A percentile compares a stretch with the other conserved stretches of the same genome.
phyloP scores from a whole-genome alignment of 1,284 basidiomycete species.

The Volvariella surrecta region DNA sequence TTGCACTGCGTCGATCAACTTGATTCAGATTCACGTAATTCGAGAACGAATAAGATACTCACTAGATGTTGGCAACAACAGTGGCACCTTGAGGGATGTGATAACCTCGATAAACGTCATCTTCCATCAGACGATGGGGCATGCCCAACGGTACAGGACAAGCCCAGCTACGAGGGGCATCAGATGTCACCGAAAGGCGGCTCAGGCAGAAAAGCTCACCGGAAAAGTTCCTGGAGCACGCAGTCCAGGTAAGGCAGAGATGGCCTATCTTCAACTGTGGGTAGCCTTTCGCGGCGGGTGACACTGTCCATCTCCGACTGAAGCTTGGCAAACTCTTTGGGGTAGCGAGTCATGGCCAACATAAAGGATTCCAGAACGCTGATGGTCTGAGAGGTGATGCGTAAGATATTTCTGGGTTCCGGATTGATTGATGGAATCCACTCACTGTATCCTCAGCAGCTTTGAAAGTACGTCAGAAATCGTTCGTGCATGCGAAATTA shows the following conservation, averaged over 20 bases:
- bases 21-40: neutral
- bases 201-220: constrained; percentile 22
- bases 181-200: neutral
- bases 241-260: constrained; percentile 46
- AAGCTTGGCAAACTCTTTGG: constrained; percentile 38
- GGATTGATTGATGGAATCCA: constrained; percentile 1
- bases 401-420: neutral
- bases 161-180: constrained; percentile 25
- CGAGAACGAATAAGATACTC: constrained; percentile 9
- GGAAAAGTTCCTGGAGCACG: constrained; percentile 39
- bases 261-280: constrained; percentile 37
- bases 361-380: constrained; percentile 36
- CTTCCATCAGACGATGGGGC: constrained; percentile 39
- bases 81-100: constrained; percentile 36
- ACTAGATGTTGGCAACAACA: constrained; percentile 43
- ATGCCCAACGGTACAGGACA: constrained; percentile 35
- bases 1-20: constrained; percentile 20
- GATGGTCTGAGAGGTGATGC: constrained; percentile 27
- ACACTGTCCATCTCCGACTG: constrained; percentile 47
- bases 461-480: constrained; percentile 8
- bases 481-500: constrained; percentile 12
- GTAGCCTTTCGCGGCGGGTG: constrained; percentile 35
- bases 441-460: constrained; percentile 37
- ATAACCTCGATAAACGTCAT: constrained; percentile 40
- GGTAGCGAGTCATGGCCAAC: constrained; percentile 42